Base-by-base conservation (phyloP, 306 rosid species). In the Astragalus glycyphyllos region DNA sequence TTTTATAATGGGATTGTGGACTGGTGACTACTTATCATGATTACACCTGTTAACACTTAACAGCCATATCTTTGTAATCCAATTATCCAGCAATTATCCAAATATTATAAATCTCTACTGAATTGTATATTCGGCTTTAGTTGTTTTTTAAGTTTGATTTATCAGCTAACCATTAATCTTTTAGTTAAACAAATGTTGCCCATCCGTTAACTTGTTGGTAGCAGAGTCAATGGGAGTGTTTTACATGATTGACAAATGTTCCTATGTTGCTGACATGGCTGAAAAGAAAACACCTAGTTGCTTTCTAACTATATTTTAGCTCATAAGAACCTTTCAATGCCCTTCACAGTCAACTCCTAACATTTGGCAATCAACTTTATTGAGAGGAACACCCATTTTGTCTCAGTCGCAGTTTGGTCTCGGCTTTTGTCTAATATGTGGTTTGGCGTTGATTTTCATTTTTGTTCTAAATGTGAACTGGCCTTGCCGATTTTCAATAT, bases 1-100 rank as follows among this genome's bases (percentile, higher is more conserved):
- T 54, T 62, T 56, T 48, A 54, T 61, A 20, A 40, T 55, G 42
- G 50, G 45, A 46, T 44, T 35, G 59, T 7, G 3, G n/a, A n/a
- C n/a, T n/a, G n/a, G 11, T 48, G 65, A 60, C 60, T 69, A 31
- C n/a, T n/a, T 58, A 47, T n/a, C 13, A 38, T 56, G 54, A 47
- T 16, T 26, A 40, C 5, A 14, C 32, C 56, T 40, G 34, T n/a
- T n/a, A n/a, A n/a, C n/a, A n/a, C n/a, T 29, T 54, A 44, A 61
- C 51, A 44, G 17, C 34, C 49, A 11, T 12, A 77, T 44, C 34
- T 61, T 77, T 13, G 10, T 23, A 49, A 38, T 63, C 23, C 9
- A 17, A 8, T 63, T 42, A 11, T 11, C 37, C 48, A 53, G 44
- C 7, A 10, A 69, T 2, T 51, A 10, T 62, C 11, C 29, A 80